A percentile compares a stretch with the other conserved stretches of the same genome.
Conservation (phyloP, 768 basidiomycete species). For the Lentinula raphanica region DNA sequence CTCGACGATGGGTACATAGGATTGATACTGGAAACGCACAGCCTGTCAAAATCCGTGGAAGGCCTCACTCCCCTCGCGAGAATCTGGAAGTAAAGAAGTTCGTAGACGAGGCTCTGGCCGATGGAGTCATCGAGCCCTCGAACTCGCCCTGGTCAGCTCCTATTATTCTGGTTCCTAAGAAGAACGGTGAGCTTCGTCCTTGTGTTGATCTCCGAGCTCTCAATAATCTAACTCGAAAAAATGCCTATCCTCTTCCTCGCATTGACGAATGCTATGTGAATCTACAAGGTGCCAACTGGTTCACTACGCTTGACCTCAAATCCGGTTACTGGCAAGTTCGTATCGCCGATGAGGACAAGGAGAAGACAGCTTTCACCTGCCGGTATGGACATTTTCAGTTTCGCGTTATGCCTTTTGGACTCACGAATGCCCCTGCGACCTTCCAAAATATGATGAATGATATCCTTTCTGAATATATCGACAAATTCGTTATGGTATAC, state of each 20-base stretch:
- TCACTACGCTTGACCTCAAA: constrained; percentile 27
- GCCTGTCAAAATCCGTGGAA: not conserved
- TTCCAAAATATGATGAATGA: constrained; percentile 26
- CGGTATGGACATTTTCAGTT: constrained; percentile 31
- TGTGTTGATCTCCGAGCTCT: constrained; percentile 1
- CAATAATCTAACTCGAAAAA: not conserved
- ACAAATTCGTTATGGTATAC: constrained; percentile 25
- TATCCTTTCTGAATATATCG: constrained; percentile 21
- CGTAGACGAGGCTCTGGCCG: not conserved
- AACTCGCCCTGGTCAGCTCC: constrained; percentile 3
- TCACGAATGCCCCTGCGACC: constrained; percentile 17
- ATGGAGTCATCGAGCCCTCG: not conserved
- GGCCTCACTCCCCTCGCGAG: not conserved
- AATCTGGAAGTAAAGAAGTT: constrained; percentile 1
- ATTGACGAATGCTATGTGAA: constrained; percentile 11
- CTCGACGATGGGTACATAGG: not conserved
- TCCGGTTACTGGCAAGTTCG: constrained; percentile 28
- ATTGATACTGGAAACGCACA: constrained; percentile 2
- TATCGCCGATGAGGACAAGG: constrained; percentile 28
- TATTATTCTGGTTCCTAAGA: not conserved
- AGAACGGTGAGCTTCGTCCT: not conserved
- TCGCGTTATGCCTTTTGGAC: constrained; percentile 25
- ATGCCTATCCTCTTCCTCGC: constrained; percentile 9
- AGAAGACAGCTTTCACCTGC: constrained; percentile 31
- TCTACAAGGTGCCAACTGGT: constrained; percentile 15